Evolutionary conservation across 768 basidiomycete species (phyloP), one percentile per base, ranked within the genome.

Genomic region (Kwoniella shandongensis): DNA sequence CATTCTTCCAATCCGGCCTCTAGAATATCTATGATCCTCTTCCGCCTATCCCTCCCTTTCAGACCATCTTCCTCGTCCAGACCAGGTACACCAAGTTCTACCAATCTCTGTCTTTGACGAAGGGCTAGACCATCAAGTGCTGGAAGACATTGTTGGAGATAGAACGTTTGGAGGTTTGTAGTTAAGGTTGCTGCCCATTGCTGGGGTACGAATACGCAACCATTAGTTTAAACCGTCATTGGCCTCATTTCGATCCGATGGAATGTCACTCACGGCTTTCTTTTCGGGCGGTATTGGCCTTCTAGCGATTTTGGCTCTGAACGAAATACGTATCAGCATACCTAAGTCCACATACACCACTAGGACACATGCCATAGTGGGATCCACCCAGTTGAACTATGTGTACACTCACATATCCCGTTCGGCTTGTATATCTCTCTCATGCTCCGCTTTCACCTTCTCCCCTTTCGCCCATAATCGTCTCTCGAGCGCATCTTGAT

Each of bases 391-490:
- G 25, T n/a, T 51, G 20, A 42, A 27, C 17, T 49, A 7, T 26
- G 23, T 13, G 12, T 39, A 27, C 3, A 57, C 70, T 58, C 36
- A 72, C 70, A 73, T 57, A n/a, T 70, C 68, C 39, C 51, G 60
- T 35, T 73, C 71, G 15, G 60, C 57, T 45, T 68, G 54, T 26
- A 64, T 48, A 5, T 30, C 45, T 44, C 51, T 55, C 23, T 68
- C 67, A 57, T 73, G 71, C 18, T 70, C 68, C 20, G 66, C 68
- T 44, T 70, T 70, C 29, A 70, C 29, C 36, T 54, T 67, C 40
- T 73, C 68, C 38, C 63, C 54, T 32, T 68, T 70, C 4, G 71
- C 71, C 68, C 66, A 73, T 32, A 70, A 40, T 49, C 64, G 26
- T 11, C 71, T 26, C 44, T 73, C 71, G 1, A 73, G 56, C 12